phyloP scores from a whole-genome alignment of 2,329 filamentous ascomycete genomes.

The Didymosphaeria variabile region DNA sequence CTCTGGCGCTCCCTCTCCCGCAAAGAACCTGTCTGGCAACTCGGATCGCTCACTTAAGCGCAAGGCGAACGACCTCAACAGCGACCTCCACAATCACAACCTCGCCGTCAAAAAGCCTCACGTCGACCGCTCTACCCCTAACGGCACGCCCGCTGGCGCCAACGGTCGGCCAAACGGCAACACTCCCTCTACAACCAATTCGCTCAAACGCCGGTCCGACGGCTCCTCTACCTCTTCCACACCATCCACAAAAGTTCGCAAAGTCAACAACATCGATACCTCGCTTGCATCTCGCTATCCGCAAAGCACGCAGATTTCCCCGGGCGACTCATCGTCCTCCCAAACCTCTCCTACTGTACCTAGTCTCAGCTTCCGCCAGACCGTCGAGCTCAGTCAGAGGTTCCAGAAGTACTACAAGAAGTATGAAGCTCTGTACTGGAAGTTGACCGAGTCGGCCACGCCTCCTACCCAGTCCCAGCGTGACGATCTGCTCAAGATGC shows the following conservation, averaged over 20 bases:
- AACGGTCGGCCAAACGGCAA: constrained; percentile 41
- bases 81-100: constrained; percentile 48
- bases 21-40: constrained; percentile 42
- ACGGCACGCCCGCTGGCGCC: constrained; percentile 40
- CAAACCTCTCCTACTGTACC: constrained; percentile 45
- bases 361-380: constrained; percentile 54
- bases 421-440: constrained; percentile 65
- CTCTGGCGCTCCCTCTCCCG: constrained; percentile 45
- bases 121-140: constrained; percentile 38
- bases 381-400: constrained; percentile 56
- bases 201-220: constrained; percentile 57
- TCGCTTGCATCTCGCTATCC: constrained; percentile 47
- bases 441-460: constrained; percentile 50
- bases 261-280: constrained; percentile 46
- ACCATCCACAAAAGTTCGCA: constrained; percentile 43
- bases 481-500: constrained; percentile 63
- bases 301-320: constrained; percentile 43
- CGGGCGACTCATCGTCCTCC: constrained; percentile 45
- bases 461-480: constrained; percentile 60
- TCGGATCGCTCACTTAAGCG: constrained; percentile 49
- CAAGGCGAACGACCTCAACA: constrained; percentile 53
- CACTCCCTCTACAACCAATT: constrained; percentile 40
- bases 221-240: constrained; percentile 46
- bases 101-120: constrained; percentile 45
- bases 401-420: constrained; percentile 68